Conservation (phyloP, 2,329 filamentous ascomycete species). For the Trichophyton schoenleinii region DNA sequence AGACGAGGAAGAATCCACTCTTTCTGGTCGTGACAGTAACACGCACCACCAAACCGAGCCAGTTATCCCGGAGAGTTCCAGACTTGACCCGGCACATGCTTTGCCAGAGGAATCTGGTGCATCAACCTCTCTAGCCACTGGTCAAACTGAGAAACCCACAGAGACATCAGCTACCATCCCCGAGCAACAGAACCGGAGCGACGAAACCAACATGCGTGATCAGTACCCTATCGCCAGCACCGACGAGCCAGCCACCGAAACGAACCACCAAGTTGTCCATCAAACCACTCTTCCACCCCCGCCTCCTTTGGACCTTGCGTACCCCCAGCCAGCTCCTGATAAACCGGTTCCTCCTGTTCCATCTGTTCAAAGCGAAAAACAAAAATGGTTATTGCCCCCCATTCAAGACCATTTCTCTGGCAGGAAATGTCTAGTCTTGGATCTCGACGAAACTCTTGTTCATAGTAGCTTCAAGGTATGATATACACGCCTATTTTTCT, state of each 20-base stretch:
- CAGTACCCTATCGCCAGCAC: slow-evolving; percentile 37
- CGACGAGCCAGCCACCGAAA: slow-evolving; percentile 36
- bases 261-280: slow-evolving; percentile 31
- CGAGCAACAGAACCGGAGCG: slow-evolving; percentile 30
- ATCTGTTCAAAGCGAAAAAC: slow-evolving; percentile 35
- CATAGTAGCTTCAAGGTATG: slow-evolving; percentile 97
- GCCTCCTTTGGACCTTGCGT: slow-evolving; percentile 37
- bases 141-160: background rate
- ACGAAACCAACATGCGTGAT: slow-evolving; percentile 54
- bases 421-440: slow-evolving; percentile 86
- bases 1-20: background rate
- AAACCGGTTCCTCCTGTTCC: slow-evolving; percentile 33
- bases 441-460: slow-evolving; percentile 91
- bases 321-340: slow-evolving; percentile 24
- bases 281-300: slow-evolving; percentile 41
- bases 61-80: background rate
- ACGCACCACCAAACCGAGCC: background rate
- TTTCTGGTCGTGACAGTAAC: background rate
- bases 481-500: background rate
- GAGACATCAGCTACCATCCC: slow-evolving; percentile 2
- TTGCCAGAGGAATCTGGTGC: background rate
- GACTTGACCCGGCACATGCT: background rate
- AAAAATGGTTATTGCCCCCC: slow-evolving; percentile 68
- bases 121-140: background rate
- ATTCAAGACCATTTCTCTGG: slow-evolving; percentile 67